Conservation (phyloP, 2,329 filamentous ascomycete genomes). For the Pseudogymnoascus sp. region DNA sequence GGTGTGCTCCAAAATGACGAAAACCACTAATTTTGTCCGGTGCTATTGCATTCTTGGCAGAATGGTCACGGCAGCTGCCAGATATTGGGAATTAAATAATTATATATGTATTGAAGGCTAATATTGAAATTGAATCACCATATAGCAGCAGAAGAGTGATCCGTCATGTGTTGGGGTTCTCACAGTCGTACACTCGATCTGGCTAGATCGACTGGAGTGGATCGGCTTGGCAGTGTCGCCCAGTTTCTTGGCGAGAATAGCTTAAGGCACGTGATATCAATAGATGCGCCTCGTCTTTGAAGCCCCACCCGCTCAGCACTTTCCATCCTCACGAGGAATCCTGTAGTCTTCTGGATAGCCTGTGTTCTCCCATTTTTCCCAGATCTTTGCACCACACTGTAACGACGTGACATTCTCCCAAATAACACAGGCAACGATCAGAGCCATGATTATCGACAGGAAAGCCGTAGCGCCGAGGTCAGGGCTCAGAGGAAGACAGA, state of each 20-base stretch:
- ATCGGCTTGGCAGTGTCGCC: neutral
- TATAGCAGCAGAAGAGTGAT: neutral
- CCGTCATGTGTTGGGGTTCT: neutral
- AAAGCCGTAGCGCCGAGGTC: constrained; percentile 30
- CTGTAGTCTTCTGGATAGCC: constrained; percentile 21
- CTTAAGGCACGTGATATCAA: neutral
- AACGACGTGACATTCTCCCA: constrained; percentile 35
- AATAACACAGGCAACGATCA: constrained; percentile 35
- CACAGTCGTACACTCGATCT: neutral
- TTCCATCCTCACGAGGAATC: neutral
- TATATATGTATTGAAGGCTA: neutral
- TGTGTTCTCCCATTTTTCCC: constrained; percentile 27
- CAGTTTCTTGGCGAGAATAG: neutral
- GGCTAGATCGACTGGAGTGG: neutral
- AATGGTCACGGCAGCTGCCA: neutral
- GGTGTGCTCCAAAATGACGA: neutral
- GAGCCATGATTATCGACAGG: constrained; percentile 35
- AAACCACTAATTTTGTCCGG: neutral
- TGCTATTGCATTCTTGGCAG: neutral
- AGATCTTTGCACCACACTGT: constrained; percentile 19
- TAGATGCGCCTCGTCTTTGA: neutral
- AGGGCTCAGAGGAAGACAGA: constrained; percentile 30
- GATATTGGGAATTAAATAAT: neutral
- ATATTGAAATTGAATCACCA: neutral
- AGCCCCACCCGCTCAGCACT: neutral